phyloP scores from a whole-genome alignment of 495 filamentous ascomycete species.

The Haplographium delicatum region DNA sequence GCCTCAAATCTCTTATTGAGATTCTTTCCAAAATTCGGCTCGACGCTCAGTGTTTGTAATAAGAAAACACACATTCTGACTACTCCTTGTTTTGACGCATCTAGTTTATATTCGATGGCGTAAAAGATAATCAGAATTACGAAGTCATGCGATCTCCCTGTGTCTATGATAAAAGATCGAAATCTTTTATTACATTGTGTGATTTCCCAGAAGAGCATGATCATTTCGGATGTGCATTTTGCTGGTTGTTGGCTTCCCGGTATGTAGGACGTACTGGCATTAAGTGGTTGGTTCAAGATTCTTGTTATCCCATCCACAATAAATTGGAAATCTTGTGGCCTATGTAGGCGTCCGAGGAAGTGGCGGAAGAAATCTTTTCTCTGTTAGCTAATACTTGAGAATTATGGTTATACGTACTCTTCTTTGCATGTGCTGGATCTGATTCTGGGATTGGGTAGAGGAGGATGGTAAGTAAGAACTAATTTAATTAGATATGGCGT shows the following conservation, averaged over 20 bases:
- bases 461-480: constrained; percentile 75
- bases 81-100: constrained; percentile 84
- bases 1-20: constrained; percentile 85
- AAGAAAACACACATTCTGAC: constrained; percentile 97
- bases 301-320: constrained; percentile 93
- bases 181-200: constrained; percentile 98
- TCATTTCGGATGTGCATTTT: constrained; percentile 91
- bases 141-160: constrained; percentile 89
- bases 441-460: constrained; percentile 89
- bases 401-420: constrained; percentile 57
- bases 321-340: constrained; percentile 97
- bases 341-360: constrained; percentile 75
- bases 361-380: constrained; percentile 24
- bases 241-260: constrained; percentile 77
- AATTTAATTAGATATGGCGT: background rate
- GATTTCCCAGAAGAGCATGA: constrained; percentile 97
- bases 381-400: background rate
- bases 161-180: constrained; percentile 94
- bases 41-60: constrained; percentile 89
- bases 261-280: constrained; percentile 81
- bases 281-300: constrained; percentile 87
- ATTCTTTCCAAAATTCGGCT: constrained; percentile 84
- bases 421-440: constrained; percentile 49
- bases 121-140: constrained; percentile 88
- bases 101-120: constrained; percentile 78